These are phyloP conservation scores for Xylariaceae sp. DNA, from an alignment of 2,329 filamentous ascomycete genomes.

Conservation along the genomic window DNA sequence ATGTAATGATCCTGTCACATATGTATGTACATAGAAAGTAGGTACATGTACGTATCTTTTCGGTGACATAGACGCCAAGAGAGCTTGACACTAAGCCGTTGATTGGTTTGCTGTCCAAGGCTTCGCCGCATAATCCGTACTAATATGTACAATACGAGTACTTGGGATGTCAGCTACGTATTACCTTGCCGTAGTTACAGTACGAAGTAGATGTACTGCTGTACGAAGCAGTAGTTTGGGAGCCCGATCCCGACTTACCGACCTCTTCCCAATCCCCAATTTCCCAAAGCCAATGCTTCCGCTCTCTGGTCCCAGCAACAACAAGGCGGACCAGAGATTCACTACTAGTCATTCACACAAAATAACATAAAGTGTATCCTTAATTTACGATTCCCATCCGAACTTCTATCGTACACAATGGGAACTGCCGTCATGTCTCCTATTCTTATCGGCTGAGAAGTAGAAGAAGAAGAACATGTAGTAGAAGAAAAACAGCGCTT, in stretches of 20 bases:
- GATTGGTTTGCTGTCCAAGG: no score
- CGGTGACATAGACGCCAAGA: no score
- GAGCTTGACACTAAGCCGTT: no score
- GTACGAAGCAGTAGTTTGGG: background rate
- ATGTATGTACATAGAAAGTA: no score
- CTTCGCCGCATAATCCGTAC: no score
- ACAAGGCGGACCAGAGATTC: background rate
- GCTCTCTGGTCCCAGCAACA: background rate
- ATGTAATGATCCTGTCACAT: background rate
- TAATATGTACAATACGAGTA: no score
- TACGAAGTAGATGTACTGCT: background rate
- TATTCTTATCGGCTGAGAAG: background rate
- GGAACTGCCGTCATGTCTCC: slow-evolving; percentile 1
- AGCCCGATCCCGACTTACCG: background rate
- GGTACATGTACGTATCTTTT: no score
- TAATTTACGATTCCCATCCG: slow-evolving; percentile 3
- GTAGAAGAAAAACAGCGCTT: background rate
- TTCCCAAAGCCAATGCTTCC: background rate
- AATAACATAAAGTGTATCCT: slow-evolving; percentile 19
- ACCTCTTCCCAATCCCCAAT: background rate
- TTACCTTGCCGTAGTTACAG: no score
- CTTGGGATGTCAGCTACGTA: no score
- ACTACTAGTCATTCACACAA: slow-evolving; percentile 10
- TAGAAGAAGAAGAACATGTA: no score
- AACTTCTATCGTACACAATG: background rate